Evolutionary conservation across 2,329 filamentous ascomycete genomes (phyloP), one percentile per base, ranked within the genome.

Genomic region (Paraphaeosphaeria sporulosa): DNA sequence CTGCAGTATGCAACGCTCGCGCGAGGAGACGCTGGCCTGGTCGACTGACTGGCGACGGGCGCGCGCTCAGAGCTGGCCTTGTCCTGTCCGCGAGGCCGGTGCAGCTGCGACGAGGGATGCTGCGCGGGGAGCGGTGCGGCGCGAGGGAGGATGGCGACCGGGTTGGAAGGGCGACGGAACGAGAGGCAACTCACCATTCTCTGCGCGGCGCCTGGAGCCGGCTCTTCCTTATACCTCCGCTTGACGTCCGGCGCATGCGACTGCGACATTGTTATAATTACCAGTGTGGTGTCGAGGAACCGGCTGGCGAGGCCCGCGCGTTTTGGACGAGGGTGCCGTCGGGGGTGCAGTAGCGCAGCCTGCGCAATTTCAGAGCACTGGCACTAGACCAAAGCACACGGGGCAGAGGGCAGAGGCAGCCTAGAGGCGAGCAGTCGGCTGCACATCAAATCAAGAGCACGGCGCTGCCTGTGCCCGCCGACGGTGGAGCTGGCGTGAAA

Each of bases 191-290:
- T 79, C 73, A 79, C 78, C 71, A 78, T 74, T 69, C 75, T 74
- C 58, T 73, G 75, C 71, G 73, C 76, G 76, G 76, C 76, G 76
- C 75, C 76, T 76, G 77, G 76, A 75, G 75, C 77, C 75, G 76
- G 74, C 70, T 77, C 76, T 78, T 79, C 76, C 76, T 79, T 79
- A 79, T 79, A 79, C 73, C 74, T 77, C 67, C 75, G 74, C 70
- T 74, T 58, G 74, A 76, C 76, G 73, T 79, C 76, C 72, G 72
- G 71, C 64, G 71, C 68, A 71, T 72, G 71, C 69, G 74, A 79
- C 77, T 74, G 75, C 73, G 77, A 79, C 77, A 76, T 76, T 76
- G 75, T 78, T 73, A 68, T 78, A 67, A 74, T 77, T 62, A 59
- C 66, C 69, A 56, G 64, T 55, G 67, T 66, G 67, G 70, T 64